Evolutionary conservation across 805 yeast species (phyloP), one percentile per base, ranked within the genome.

Genomic region (Metschnikowia chrysomelidarum): DNA sequence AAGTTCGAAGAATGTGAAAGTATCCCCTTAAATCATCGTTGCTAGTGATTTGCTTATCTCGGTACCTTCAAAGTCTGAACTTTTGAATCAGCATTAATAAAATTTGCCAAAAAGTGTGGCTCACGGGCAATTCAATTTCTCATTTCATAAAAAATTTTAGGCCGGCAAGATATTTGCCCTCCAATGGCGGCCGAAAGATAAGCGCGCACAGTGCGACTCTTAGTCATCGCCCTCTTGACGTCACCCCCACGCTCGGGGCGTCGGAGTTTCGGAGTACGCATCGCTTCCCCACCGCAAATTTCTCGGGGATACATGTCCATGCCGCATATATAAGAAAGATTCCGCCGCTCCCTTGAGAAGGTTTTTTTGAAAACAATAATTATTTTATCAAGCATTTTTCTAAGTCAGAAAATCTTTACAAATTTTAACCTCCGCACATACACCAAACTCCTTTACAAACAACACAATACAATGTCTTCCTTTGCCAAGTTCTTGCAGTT

Each of bases 401-500:
- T 22, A 19, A 14, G 4, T 11, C 27, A 21, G 12, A 26, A 9
- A 3, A 14, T 4, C 20, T 8, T 5, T 4, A 7, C 10, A n/a
- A 29, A n/a, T 30, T 36, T 19, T 21, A 24, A 11, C 19, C 10
- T n/a, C 23, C 11, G 14, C 32, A 12, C 21, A 30, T 10, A 19
- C 7, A 15, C 13, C 35, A 26, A 27, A 30, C 17, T 23, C 11
- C 26, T 9, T 19, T 23, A 13, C 11, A n/a, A 19, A 15, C 14
- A 4, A 31, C 24, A 14, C 13, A 16, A 21, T 18, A 19, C 19
- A 28, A 44, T 46, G 50, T 34, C 46, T 25, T 29, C 44, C n/a
- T 38, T 37, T 9, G 20, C 36, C 62, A 45, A 64, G 46, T 80
- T 75, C 58, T 67, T 80, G 57, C 66, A 70, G 30, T 68, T 80